phyloP scores from a whole-genome alignment of 805 yeast species.

The Candida koratica region DNA sequence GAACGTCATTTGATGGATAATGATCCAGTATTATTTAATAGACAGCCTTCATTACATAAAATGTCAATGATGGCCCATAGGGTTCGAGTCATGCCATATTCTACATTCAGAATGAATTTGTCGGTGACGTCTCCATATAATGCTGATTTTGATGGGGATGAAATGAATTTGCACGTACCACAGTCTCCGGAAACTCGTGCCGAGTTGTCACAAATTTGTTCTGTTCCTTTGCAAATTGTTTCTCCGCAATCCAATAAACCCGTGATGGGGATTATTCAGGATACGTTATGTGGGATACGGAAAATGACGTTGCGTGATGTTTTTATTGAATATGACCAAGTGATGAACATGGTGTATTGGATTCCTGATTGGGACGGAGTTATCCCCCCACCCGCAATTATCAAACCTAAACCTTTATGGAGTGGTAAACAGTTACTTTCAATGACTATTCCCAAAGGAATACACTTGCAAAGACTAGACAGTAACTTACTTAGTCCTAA shows the following conservation, averaged over 20 bases:
- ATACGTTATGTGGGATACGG: slow-evolving; percentile 94
- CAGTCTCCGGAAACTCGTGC: slow-evolving; percentile 98
- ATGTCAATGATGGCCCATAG: slow-evolving; percentile 99
- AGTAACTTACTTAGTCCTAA: slow-evolving; percentile 79
- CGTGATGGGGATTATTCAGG: slow-evolving; percentile 99
- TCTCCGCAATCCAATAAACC: slow-evolving; percentile 99
- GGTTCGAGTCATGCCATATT: slow-evolving; percentile 97
- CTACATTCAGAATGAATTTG: slow-evolving; percentile 92
- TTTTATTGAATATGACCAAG: slow-evolving; percentile 87
- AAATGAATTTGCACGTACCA: slow-evolving; percentile 98
- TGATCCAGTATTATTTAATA: slow-evolving; percentile 96
- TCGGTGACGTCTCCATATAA: slow-evolving; percentile 99
- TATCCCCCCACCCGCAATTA: slow-evolving; percentile 89
- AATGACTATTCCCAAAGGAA: slow-evolving; percentile 92
- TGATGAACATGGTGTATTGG: slow-evolving; percentile 96
- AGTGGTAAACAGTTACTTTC: slow-evolving; percentile 94
- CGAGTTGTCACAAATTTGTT: slow-evolving; percentile 89
- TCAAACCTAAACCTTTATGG: slow-evolving; percentile 96
- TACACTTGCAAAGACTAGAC: slow-evolving; percentile 89
- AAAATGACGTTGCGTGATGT: slow-evolving; percentile 90
- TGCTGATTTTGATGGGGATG: slow-evolving; percentile 99
- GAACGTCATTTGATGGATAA: slow-evolving; percentile 97
- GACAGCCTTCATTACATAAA: slow-evolving; percentile 98
- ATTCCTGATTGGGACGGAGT: slow-evolving; percentile 99
- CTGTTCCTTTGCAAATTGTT: slow-evolving; percentile 96